Evolutionary conservation across 805 yeast genomes (phyloP).

Genomic region (Lipomyces yamadae): DNA sequence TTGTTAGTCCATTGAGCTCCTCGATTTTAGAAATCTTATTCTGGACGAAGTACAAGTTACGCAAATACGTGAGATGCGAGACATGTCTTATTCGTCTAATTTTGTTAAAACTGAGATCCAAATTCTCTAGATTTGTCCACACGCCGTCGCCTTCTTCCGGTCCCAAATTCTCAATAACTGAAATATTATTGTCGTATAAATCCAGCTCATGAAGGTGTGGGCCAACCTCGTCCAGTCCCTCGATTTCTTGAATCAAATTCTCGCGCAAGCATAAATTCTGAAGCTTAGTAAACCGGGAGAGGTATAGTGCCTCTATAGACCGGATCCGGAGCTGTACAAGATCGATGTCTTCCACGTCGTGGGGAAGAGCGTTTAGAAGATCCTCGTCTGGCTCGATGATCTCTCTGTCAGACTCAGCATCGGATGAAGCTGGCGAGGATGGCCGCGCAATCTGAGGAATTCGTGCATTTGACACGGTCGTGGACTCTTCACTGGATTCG

Average conservation of each 20-base stretch:
- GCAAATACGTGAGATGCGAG: slow-evolving; percentile 62
- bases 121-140: slow-evolving; percentile 44
- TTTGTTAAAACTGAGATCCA: slow-evolving; percentile 90
- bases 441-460: not conserved
- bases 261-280: slow-evolving; percentile 76
- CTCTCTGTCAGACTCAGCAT: slow-evolving; percentile 41
- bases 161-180: slow-evolving; percentile 69
- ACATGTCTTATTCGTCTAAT: slow-evolving; percentile 84
- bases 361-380: slow-evolving; percentile 53
- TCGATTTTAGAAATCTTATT: slow-evolving; percentile 78
- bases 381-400: slow-evolving; percentile 63
- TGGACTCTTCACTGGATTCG: not conserved
- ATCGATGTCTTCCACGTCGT: slow-evolving; percentile 59
- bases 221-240: slow-evolving; percentile 67
- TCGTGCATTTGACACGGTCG: not conserved
- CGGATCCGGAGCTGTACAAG: slow-evolving; percentile 62
- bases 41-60: slow-evolving; percentile 82
- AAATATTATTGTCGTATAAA: slow-evolving; percentile 87
- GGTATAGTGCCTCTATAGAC: slow-evolving; percentile 55
- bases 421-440: slow-evolving; percentile 5
- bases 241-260: slow-evolving; percentile 75
- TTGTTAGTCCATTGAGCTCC: slow-evolving; percentile 60
- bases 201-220: slow-evolving; percentile 75
- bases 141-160: slow-evolving; percentile 20
- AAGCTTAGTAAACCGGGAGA: slow-evolving; percentile 60